A percentile compares a stretch with the other conserved stretches of the same genome.
Conservation (phyloP, 2,329 filamentous ascomycete genomes). For the Microdochium trichocladiopsis region DNA sequence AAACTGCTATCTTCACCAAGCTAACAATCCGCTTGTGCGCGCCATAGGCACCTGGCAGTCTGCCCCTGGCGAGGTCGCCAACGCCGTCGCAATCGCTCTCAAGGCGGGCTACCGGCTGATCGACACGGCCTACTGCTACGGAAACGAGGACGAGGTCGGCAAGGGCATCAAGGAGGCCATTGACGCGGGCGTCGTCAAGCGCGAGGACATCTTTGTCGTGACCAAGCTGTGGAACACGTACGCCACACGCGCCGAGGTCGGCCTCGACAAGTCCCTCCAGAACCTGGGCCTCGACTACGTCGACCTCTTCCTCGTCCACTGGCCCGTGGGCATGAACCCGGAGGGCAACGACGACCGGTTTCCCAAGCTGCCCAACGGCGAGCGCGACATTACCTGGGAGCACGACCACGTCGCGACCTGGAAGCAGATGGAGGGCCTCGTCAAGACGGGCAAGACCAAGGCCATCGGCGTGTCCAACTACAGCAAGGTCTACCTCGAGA, state of each 20-base stretch:
- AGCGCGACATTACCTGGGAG: constrained; percentile 61
- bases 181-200: constrained; percentile 58
- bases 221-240: constrained; percentile 84
- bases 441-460: constrained; percentile 49
- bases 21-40: neutral
- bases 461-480: constrained; percentile 53
- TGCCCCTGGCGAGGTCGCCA: constrained; percentile 47
- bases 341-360: constrained; percentile 67
- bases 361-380: constrained; percentile 67
- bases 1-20: neutral
- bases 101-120: constrained; percentile 52
- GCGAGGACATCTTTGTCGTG: constrained; percentile 75
- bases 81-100: constrained; percentile 52
- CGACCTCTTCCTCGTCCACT: constrained; percentile 78
- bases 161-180: constrained; percentile 69
- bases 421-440: constrained; percentile 66
- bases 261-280: constrained; percentile 66
- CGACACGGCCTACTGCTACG: constrained; percentile 71
- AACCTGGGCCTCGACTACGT: constrained; percentile 72
- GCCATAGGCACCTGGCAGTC: constrained; percentile 58
- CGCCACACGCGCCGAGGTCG: constrained; percentile 61
- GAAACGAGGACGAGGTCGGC: constrained; percentile 78
- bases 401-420: constrained; percentile 72
- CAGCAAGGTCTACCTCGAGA: constrained; percentile 46
- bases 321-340: constrained; percentile 76